A percentile compares a stretch with the other conserved stretches of the same genome.
Conservation (phyloP, 1,284 basidiomycete species). For the Leccinum pachyderme region DNA sequence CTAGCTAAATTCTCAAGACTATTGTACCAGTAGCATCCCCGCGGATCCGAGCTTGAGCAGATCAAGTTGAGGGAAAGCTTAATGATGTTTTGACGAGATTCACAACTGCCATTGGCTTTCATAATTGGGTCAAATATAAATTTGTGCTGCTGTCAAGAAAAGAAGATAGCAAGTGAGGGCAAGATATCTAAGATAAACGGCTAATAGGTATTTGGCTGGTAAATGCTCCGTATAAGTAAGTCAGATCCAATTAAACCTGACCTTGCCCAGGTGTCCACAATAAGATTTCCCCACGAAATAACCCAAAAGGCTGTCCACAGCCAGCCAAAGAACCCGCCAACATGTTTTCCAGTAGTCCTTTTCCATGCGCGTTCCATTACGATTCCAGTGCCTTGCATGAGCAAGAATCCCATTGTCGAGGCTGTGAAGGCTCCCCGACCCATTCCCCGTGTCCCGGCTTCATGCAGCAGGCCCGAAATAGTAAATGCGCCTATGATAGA, state of each 20-base stretch:
- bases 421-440: conserved; percentile 48
- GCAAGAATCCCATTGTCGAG: conserved; percentile 50
- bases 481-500: conserved; percentile 56
- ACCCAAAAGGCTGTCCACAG: conserved; percentile 50
- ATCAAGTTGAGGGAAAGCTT: too few relatives aligned
- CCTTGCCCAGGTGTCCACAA: conserved; percentile 52
- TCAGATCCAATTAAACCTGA: conserved; percentile 36
- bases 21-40: too few relatives aligned
- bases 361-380: conserved; percentile 48
- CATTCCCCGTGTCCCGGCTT: conserved; percentile 32
- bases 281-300: conserved; percentile 42
- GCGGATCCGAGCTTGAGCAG: too few relatives aligned
- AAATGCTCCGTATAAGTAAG: conserved; percentile 13
- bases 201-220: conserved; percentile 11
- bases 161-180: too few relatives aligned
- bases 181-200: too few relatives aligned
- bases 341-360: conserved; percentile 39
- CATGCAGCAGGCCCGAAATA: conserved; percentile 51
- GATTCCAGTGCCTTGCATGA: conserved; percentile 53
- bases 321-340: conserved; percentile 46
- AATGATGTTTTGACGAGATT: too few relatives aligned
- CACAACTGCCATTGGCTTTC: too few relatives aligned
- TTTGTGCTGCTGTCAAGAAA: too few relatives aligned
- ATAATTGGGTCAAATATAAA: too few relatives aligned
- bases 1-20: too few relatives aligned